A percentile compares a stretch with the other conserved stretches of the same genome.
These are phyloP conservation scores for Backusella morwellensis DNA, from an alignment of 192 early-diverging fungal genomes.

Conservation along the genomic window DNA sequence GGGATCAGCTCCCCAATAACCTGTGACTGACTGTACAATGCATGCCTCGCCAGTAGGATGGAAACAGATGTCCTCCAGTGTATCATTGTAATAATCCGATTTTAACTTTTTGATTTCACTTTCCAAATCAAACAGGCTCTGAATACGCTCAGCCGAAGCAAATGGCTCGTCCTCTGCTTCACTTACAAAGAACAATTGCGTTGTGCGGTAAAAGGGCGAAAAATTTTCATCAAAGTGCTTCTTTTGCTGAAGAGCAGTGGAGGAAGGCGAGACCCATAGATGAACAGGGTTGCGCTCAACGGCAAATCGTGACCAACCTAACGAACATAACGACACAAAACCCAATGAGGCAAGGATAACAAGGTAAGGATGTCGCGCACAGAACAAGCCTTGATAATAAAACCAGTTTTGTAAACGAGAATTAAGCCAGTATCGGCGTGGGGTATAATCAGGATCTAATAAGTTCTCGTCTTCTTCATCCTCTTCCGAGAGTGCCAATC, in stretches of 20 bases:
- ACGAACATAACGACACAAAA: conserved; percentile 48
- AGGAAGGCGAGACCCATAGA: conserved; percentile 61
- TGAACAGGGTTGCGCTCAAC: conserved; percentile 57
- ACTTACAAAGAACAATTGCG: conserved; percentile 53
- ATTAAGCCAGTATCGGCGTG: conserved; percentile 49
- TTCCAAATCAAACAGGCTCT: conserved; percentile 50
- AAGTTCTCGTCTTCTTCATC: conserved; percentile 38
- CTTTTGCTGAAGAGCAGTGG: conserved; percentile 51
- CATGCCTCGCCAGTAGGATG: conserved; percentile 59
- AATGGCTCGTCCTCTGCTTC: conserved; percentile 38
- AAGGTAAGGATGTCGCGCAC: conserved; percentile 52
- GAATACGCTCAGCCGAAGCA: conserved; percentile 40
- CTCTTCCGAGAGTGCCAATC: conserved; percentile 42
- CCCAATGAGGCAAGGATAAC: conserved; percentile 42
- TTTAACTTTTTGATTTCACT: conserved; percentile 40
- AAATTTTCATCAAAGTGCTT: conserved; percentile 60
- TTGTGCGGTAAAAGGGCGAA: conserved; percentile 66
- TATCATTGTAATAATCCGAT: conserved; percentile 35
- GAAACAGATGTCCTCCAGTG: conserved; percentile 56
- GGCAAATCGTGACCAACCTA: conserved; percentile 54
- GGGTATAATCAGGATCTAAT: conserved; percentile 45
- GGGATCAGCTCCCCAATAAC: conserved; percentile 60
- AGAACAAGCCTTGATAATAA: conserved; percentile 55
- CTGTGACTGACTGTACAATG: conserved; percentile 62
- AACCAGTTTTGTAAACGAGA: conserved; percentile 55